These are phyloP conservation scores for Rhypophila decipiens DNA, from an alignment of 495 filamentous ascomycete genomes.

Conservation along the genomic window DNA sequence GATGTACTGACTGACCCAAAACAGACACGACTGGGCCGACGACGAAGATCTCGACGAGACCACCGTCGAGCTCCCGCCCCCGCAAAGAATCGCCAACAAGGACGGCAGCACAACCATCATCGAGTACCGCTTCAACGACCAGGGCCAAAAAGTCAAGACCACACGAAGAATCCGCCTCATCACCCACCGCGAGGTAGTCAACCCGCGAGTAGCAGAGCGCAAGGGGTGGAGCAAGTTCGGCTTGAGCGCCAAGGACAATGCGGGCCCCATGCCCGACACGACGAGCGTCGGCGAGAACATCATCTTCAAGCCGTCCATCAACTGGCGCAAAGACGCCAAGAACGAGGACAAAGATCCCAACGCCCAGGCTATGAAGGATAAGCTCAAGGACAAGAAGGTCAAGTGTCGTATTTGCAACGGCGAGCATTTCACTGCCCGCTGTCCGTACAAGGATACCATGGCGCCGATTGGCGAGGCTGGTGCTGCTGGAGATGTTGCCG, in stretches of 20 bases:
- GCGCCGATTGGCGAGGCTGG: constrained; percentile 49
- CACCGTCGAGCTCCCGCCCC: constrained; percentile 69
- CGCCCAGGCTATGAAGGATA: constrained; percentile 75
- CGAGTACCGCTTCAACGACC: constrained; percentile 84
- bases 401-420: constrained; percentile 98
- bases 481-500: constrained; percentile 46
- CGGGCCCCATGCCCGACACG: constrained; percentile 67
- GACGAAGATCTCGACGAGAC: constrained; percentile 87
- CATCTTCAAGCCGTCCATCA: constrained; percentile 79
- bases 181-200: constrained; percentile 82
- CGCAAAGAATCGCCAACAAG: constrained; percentile 86
- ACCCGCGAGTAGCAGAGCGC: constrained; percentile 92
- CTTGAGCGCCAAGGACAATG: constrained; percentile 58
- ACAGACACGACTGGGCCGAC: constrained; percentile 80
- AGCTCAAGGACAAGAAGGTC: constrained; percentile 98
- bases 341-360: constrained; percentile 72
- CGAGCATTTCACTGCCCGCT: constrained; percentile 96
- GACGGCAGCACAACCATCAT: constrained; percentile 95
- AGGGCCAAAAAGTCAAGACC: constrained; percentile 91
- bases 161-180: constrained; percentile 90
- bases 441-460: constrained; percentile 63
- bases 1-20: neutral
- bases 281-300: constrained; percentile 96
- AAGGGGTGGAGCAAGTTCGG: constrained; percentile 92
- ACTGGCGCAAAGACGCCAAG: constrained; percentile 84